A percentile compares a stretch with the other conserved stretches of the same genome.
These are phyloP conservation scores for Barbarea vulgaris DNA, from an alignment of 345 rosid genomes.

Conservation along the genomic window DNA sequence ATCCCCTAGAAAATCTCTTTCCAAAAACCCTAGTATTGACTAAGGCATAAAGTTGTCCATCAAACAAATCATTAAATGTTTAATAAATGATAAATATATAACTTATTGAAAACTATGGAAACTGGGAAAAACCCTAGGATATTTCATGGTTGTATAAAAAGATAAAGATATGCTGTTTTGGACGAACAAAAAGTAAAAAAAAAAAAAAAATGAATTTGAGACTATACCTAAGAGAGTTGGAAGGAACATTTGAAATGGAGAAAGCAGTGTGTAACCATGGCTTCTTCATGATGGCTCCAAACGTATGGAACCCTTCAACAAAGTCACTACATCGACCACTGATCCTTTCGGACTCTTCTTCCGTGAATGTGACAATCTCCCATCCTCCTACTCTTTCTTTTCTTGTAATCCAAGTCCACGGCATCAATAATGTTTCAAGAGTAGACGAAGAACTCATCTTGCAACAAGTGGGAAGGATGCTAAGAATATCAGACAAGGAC, in stretches of 20 bases:
- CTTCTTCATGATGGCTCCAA: slow-evolving; percentile 61
- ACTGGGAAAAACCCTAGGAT: background rate
- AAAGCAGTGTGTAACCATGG: no score
- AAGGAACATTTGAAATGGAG: no score
- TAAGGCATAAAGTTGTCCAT: background rate
- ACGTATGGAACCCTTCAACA: slow-evolving; percentile 43
- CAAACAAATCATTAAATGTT: no score
- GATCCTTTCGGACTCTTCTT: slow-evolving; percentile 25
- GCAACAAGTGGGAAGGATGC: slow-evolving; percentile 51
- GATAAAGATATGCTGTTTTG: background rate
- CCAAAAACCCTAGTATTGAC: background rate
- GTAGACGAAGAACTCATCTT: slow-evolving; percentile 32
- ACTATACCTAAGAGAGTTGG: background rate
- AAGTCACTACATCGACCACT: slow-evolving; percentile 49
- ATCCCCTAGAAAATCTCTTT: background rate
- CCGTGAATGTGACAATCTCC: slow-evolving; percentile 43
- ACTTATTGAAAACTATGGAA: background rate
- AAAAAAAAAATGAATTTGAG: slow-evolving; percentile 33
- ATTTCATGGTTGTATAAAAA: background rate
- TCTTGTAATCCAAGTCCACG: slow-evolving; percentile 36
- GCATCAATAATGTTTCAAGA: slow-evolving; percentile 1
- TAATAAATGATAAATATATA: no score
- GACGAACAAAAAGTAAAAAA: background rate
- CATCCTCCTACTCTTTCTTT: slow-evolving; percentile 26
- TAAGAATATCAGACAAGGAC: slow-evolving; percentile 47